Percentiles rank a stretch among this genome's conserved stretches.
Conservation (phyloP, 2,329 filamentous ascomycete genomes). For the Arthrobotrys conoides region DNA sequence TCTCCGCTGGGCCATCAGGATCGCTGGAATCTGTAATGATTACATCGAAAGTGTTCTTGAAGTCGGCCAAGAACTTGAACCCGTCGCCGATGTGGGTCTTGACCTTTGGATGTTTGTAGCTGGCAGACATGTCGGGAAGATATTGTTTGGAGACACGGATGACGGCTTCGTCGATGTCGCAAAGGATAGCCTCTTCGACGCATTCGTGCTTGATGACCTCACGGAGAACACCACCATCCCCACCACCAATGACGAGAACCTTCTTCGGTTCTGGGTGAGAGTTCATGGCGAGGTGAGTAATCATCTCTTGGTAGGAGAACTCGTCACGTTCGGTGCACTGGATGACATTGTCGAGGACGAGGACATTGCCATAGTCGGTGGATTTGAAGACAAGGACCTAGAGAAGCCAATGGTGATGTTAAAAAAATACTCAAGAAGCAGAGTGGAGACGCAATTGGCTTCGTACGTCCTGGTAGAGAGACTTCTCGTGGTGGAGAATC, state of each 20-base stretch:
- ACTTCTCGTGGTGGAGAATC: slow-evolving; percentile 99
- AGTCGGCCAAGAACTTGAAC: slow-evolving; percentile 97
- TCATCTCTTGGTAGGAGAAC: slow-evolving; percentile 99
- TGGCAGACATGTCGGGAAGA: slow-evolving; percentile 91
- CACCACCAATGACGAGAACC: slow-evolving; percentile 97
- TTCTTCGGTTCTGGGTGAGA: slow-evolving; percentile 98
- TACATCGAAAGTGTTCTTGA: slow-evolving; percentile 97
- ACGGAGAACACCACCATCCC: slow-evolving; percentile 95
- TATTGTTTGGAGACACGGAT: slow-evolving; percentile 98
- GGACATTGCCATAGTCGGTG: slow-evolving; percentile 93
- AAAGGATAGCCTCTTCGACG: slow-evolving; percentile 94
- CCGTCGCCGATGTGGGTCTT: slow-evolving; percentile 95
- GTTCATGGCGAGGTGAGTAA: slow-evolving; percentile 98
- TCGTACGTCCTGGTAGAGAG: slow-evolving; percentile 89
- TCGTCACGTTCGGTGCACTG: slow-evolving; percentile 99
- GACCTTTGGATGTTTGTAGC: slow-evolving; percentile 93
- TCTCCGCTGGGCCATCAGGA: slow-evolving; percentile 95
- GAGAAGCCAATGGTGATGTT: not conserved
- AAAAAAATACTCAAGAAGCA: not conserved
- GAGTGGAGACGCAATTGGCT: not conserved
- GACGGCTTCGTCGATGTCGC: slow-evolving; percentile 99
- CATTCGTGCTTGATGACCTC: slow-evolving; percentile 99
- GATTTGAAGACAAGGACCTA: slow-evolving; percentile 93
- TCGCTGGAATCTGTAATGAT: slow-evolving; percentile 99
- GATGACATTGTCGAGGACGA: slow-evolving; percentile 98